phyloP scores from a whole-genome alignment of 345 rosid species.

The Eutrema heterophyllum region DNA sequence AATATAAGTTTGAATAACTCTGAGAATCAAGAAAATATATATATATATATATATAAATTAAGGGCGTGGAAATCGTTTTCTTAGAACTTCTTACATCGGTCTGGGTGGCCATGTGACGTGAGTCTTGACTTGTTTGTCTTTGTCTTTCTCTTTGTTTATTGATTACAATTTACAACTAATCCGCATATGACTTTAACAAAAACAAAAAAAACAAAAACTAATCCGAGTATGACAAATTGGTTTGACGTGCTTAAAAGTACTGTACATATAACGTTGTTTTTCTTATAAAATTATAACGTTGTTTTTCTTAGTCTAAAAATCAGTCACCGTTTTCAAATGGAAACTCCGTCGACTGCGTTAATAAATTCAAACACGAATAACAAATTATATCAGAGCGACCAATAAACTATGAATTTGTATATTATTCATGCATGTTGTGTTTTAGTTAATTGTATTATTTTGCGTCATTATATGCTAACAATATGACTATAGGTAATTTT shows the following conservation, averaged over 20 bases:
- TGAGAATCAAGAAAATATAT: background rate
- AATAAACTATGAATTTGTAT: no score
- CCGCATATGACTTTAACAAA: no score
- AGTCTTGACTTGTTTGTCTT: background rate
- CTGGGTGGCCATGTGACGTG: constrained; percentile 11
- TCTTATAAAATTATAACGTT: background rate
- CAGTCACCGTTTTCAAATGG: background rate
- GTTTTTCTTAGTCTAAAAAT: background rate
- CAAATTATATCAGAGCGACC: background rate
- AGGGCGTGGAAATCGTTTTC: background rate
- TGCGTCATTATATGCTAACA: no score
- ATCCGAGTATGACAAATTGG: background rate
- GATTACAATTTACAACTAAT: background rate
- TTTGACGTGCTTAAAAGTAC: background rate
- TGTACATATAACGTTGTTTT: no score
- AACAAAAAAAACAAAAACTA: no score
- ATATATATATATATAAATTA: background rate
- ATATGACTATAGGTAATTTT: no score
- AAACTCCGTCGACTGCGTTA: no score
- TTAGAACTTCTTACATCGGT: background rate
- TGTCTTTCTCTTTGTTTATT: background rate
- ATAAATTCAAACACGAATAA: background rate
- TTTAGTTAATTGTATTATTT: background rate
- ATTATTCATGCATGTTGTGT: background rate
- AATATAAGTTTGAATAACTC: background rate